Evolutionary conservation across 768 basidiomycete species (phyloP).

Genomic region (button mushroom (Agaricus bisporus)): DNA sequence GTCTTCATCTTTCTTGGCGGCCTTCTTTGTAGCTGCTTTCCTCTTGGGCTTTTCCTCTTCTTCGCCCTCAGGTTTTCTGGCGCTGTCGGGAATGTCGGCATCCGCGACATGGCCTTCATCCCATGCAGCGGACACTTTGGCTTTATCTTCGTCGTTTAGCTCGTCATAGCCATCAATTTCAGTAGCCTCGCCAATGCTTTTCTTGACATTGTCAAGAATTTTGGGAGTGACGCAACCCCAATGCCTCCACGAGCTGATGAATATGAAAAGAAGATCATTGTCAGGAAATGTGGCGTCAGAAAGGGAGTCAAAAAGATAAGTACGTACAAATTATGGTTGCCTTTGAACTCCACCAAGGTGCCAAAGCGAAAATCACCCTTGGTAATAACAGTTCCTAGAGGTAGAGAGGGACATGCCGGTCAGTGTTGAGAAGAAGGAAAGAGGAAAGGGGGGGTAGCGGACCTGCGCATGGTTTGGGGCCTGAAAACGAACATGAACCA

Average conservation of each 20-base stretch:
- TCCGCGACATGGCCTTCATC: slow-evolving; percentile 73
- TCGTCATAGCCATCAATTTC: slow-evolving; percentile 88
- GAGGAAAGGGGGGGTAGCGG: slow-evolving; percentile 12
- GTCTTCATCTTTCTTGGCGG: slow-evolving; percentile 22
- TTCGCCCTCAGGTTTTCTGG: slow-evolving; percentile 49
- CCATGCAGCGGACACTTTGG: slow-evolving; percentile 65
- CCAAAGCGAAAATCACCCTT: slow-evolving; percentile 77
- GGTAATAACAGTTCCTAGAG: slow-evolving; percentile 56
- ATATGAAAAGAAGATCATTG: neutral
- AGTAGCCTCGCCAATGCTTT: slow-evolving; percentile 43
- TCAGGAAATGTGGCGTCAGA: neutral
- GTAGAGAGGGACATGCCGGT: neutral
- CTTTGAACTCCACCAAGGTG: slow-evolving; percentile 66
- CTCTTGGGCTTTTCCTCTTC: slow-evolving; percentile 47
- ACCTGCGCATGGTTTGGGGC: slow-evolving; percentile 76
- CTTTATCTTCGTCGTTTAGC: slow-evolving; percentile 62
- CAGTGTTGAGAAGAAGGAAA: slow-evolving; percentile 10
- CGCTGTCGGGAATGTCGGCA: slow-evolving; percentile 76
- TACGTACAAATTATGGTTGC: slow-evolving; percentile 58
- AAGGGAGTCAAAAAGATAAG: slow-evolving; percentile 17
- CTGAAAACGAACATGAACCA: slow-evolving; percentile 28
- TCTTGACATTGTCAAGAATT: slow-evolving; percentile 69
- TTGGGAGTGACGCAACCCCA: slow-evolving; percentile 81
- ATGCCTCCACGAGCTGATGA: slow-evolving; percentile 71
- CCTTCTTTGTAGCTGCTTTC: slow-evolving; percentile 23